A percentile compares a stretch with the other conserved stretches of the same genome.
Conservation (phyloP, 176 grass and related monocot species). For the Carex parvula region DNA sequence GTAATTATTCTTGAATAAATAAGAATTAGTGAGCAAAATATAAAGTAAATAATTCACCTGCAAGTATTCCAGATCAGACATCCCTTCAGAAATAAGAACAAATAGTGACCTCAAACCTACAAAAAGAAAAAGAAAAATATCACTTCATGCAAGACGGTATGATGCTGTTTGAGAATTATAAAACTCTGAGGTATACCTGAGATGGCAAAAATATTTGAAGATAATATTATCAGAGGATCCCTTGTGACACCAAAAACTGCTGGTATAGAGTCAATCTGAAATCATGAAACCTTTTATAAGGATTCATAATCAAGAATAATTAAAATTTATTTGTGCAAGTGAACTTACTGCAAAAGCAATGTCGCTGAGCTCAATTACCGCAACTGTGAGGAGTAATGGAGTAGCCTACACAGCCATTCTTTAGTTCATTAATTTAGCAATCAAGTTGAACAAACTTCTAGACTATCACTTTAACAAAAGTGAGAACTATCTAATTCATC, state of each 20-base stretch:
- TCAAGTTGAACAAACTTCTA: not conserved
- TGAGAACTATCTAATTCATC: conserved; percentile 7
- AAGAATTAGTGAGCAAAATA: conserved; percentile 25
- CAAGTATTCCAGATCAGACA: conserved; percentile 90
- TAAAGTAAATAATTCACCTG: conserved; percentile 56
- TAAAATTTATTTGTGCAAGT: conserved; percentile 21
- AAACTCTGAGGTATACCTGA: conserved; percentile 45
- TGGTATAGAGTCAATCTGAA: conserved; percentile 93
- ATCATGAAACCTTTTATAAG: conserved; percentile 26
- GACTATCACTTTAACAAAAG: not conserved
- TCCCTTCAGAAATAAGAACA: conserved; percentile 90
- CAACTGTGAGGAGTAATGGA: conserved; percentile 81
- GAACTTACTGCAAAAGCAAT: conserved; percentile 96
- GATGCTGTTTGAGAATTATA: conserved; percentile 23
- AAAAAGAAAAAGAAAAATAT: conserved; percentile 21
- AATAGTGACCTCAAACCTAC: conserved; percentile 91
- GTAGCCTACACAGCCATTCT: conserved; percentile 59
- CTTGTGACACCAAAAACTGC: conserved; percentile 98
- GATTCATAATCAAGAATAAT: conserved; percentile 28
- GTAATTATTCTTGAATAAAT: not conserved
- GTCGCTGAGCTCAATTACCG: conserved; percentile 93
- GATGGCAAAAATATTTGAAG: conserved; percentile 99
- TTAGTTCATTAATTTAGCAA: conserved; percentile 30
- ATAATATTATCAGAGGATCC: conserved; percentile 86
- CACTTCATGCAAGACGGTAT: conserved; percentile 19